These are phyloP conservation scores for Alternaria sp. DNA, from an alignment of 2,329 filamentous ascomycete genomes.

Conservation along the genomic window DNA sequence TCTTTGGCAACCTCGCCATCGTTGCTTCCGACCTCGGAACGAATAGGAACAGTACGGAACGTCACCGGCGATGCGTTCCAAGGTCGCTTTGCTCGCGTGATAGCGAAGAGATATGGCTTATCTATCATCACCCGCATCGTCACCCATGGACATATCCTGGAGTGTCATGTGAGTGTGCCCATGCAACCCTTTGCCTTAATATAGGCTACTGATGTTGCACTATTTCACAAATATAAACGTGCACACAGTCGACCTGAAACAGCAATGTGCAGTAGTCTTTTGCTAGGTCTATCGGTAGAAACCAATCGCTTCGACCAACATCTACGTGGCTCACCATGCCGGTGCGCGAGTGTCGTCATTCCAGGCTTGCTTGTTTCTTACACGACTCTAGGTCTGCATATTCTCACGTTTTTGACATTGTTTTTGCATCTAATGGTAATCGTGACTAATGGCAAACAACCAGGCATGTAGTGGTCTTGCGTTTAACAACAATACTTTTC, in stretches of 20 bases:
- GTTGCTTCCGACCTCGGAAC: slow-evolving; percentile 31
- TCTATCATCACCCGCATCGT: slow-evolving; percentile 4
- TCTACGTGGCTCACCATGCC: background rate
- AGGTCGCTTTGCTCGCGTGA: slow-evolving; percentile 14
- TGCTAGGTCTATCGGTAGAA: background rate
- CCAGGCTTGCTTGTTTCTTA: background rate
- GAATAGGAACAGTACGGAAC: slow-evolving; percentile 17
- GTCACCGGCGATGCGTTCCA: background rate
- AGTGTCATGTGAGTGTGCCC: background rate
- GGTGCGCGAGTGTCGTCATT: background rate
- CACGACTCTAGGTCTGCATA: background rate
- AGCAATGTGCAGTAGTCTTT: background rate
- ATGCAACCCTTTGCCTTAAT: background rate
- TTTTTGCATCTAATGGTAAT: background rate
- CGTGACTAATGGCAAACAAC: background rate
- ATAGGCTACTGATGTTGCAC: background rate
- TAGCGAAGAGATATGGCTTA: slow-evolving; percentile 4
- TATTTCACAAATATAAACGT: background rate
- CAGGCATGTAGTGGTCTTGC: background rate
- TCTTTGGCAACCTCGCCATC: background rate
- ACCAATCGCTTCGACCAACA: background rate
- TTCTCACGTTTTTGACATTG: background rate
- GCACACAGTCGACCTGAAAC: background rate
- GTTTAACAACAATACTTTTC: slow-evolving; percentile 16
- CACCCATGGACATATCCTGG: background rate